Base-by-base conservation (phyloP, 257 asterid genomes). In the Ocimum tenuiflorum region DNA sequence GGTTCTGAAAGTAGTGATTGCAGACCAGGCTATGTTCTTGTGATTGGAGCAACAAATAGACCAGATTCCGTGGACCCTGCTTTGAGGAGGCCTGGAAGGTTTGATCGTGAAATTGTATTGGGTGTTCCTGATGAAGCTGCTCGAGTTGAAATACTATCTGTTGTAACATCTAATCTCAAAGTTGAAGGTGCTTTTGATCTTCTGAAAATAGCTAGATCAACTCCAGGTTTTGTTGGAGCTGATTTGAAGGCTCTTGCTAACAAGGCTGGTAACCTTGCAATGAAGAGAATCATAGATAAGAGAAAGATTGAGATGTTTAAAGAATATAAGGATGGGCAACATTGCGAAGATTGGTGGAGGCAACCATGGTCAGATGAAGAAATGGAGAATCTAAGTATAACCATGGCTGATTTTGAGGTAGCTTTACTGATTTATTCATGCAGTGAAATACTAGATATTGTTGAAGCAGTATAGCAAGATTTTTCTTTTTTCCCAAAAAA, bases 211-310 rank as follows among this genome's bases (percentile, higher is more conserved):
- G 96, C 97, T 59, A 81, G 92, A 73, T 69, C 81, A 60, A 89
- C 96, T 58, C 81, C 98, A 2, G 96, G 96, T 6, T 91, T 85
- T 75, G 96, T 86, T 57, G 98, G 98, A 76, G 96, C 96, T 55
- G 96, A 91, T 80, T 76, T 91, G 80, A 90, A 75, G 29, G 91
- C 86, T 19, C 78, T 91, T 8, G 75, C 80, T n/a, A 75, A 83
- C 72, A 83, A 83, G 78, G 96, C 96, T 78, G 96, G 94, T 58
- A 82, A 82, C 73, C 71, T 89, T 67, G 96, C 98, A 18, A 83
- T 89, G 94, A 82, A 89, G 80, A 89, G 96, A 78, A 81, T 84
- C 59, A 68, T 84, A 52, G 82, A 78, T 60, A 69, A 36, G 69
- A 81, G 95, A 55, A 84, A 69, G 77, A 63, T 8, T 57, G 80